Evolutionary conservation across 768 basidiomycete genomes (phyloP).

Genomic region (Melanogaster broomeanus): DNA sequence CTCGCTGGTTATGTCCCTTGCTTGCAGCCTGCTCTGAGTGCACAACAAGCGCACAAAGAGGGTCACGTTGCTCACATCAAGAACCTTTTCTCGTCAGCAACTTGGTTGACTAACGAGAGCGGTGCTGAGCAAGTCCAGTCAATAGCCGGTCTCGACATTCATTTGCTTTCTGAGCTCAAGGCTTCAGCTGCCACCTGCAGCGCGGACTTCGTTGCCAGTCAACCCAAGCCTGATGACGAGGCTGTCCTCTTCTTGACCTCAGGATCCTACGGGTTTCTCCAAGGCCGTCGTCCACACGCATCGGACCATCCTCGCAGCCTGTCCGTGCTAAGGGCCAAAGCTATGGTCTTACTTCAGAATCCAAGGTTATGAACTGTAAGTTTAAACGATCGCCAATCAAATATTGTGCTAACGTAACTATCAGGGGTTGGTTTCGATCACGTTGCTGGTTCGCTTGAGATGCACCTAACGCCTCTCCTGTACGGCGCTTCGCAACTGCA

Average conservation of each 20-base stretch:
- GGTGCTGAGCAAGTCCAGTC: conserved; percentile 26
- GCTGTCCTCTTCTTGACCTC: conserved; percentile 41
- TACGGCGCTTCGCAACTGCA: conserved; percentile 30
- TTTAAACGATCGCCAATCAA: not conserved
- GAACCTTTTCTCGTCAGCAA: conserved; percentile 31
- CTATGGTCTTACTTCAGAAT: conserved; percentile 34
- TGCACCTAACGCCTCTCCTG: conserved; percentile 40
- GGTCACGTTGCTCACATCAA: conserved; percentile 31
- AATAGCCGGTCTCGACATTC: conserved; percentile 27
- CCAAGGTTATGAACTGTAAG: conserved; percentile 43
- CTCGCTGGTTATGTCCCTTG: conserved; percentile 28
- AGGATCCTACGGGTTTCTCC: conserved; percentile 45
- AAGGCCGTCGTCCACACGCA: conserved; percentile 44
- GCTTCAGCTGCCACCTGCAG: conserved; percentile 6
- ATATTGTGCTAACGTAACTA: not conserved
- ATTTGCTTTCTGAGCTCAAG: conserved; percentile 23
- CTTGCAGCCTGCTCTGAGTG: conserved; percentile 13
- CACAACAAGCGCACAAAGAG: conserved; percentile 24
- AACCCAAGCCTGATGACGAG: conserved; percentile 27
- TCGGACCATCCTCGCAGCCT: conserved; percentile 36
- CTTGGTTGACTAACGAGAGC: conserved; percentile 31
- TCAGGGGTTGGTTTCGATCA: conserved; percentile 48
- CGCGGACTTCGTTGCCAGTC: conserved; percentile 17
- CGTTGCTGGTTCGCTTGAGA: conserved; percentile 44
- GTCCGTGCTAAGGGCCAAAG: conserved; percentile 34